Base-by-base conservation (phyloP, 2,329 filamentous ascomycete species). In the Domatiomyces catenatus region DNA sequence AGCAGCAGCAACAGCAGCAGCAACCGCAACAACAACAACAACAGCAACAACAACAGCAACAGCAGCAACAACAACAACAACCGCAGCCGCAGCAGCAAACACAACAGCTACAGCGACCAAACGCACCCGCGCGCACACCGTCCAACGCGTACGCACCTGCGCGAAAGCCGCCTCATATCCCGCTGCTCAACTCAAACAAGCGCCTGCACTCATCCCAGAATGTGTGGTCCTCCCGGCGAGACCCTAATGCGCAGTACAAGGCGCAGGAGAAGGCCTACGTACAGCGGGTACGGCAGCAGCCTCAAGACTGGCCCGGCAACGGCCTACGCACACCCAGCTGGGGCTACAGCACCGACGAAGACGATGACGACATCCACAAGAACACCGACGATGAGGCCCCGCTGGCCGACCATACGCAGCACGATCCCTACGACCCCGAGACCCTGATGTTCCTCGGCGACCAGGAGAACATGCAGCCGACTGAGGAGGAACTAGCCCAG, bases 181-280 rank as follows among this genome's bases (percentile, higher is more conserved):
- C 72, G 42, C 59, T 62, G 20, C 58, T 69, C 8, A 69, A 71
- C 51, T 67, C 65, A 19, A 39, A 39, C 32, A 70, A 70, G 56
- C 72, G 74, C 50, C 71, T 75, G 54, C 73, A 79, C 54, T 79
- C 76, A 6, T 73, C 71, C 5, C 81, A 79, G 1, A 66, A 72
- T 2, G 76, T 75, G 54, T 70, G 80, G 55, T 62, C 64, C 42
- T 65, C 72, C 39, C 70, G 77, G 52, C 67, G 75, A 55, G 83
- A 86, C 60, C 82, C 82, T 8, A 82, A 83, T 60, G 80, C 81
- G 48, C 80, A 84, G 58, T 86, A 86, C 63, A 74, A 84, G 53
- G 85, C 86, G 46, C 87, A 96, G 67, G 90, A 96, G 67, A 86
- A 89, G 64, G 90, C 90, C 51, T 98, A 98, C 64, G 83, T 96